Evolutionary conservation across 2,329 filamentous ascomycete species (phyloP).

Genomic region (Ascochyta clinopodiicola): DNA sequence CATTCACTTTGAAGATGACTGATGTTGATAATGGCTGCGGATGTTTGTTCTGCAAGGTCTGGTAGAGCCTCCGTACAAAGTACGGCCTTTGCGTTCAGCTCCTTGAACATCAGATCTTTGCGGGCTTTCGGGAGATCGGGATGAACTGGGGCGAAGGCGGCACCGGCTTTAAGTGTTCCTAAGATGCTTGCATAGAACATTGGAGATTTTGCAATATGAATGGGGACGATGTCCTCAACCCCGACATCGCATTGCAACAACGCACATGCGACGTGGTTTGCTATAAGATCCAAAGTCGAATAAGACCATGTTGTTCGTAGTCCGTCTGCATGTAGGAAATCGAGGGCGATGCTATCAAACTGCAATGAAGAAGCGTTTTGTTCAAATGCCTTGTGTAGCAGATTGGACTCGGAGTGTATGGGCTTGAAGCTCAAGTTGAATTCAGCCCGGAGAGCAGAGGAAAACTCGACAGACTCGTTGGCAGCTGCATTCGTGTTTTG

Average conservation of each 20-base stretch:
- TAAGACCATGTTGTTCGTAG: conserved; percentile 44
- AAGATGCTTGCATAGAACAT: conserved; percentile 48
- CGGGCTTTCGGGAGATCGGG: conserved; percentile 44
- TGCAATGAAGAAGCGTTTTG: conserved; percentile 32
- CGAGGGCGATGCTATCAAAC: conserved; percentile 44
- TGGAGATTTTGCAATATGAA: conserved; percentile 45
- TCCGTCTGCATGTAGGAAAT: conserved; percentile 46
- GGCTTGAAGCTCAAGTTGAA: conserved; percentile 30
- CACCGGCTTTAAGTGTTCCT: conserved; percentile 50
- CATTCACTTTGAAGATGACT: conserved; percentile 11
- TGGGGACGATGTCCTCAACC: conserved; percentile 43
- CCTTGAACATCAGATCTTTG: conserved; percentile 44
- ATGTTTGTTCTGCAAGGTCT: neutral
- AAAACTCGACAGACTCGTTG: conserved; percentile 32
- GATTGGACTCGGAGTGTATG: conserved; percentile 10
- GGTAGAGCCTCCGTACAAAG: conserved; percentile 21
- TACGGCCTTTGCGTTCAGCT: conserved; percentile 41
- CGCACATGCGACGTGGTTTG: conserved; percentile 44
- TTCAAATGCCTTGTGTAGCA: conserved; percentile 51
- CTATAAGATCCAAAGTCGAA: conserved; percentile 34
- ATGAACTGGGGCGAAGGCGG: conserved; percentile 48
- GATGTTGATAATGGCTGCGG: conserved; percentile 27
- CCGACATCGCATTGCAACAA: conserved; percentile 31
- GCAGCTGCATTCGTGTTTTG: conserved; percentile 27
- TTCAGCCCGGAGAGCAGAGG: conserved; percentile 28